Evolutionary conservation across 305 asterid species (phyloP).

Genomic region (Plantago coronopus): DNA sequence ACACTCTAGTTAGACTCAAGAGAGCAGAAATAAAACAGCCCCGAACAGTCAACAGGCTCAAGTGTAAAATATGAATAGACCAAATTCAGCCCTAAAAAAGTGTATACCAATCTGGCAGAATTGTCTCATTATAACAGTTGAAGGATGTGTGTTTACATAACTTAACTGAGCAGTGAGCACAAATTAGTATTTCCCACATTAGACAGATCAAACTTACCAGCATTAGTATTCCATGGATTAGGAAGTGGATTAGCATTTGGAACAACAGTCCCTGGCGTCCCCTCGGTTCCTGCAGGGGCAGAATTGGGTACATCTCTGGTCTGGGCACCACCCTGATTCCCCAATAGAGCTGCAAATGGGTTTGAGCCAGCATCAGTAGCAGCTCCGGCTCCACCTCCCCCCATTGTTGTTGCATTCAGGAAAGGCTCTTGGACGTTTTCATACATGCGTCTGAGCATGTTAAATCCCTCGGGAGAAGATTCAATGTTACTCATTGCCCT

Average conservation of each 20-base stretch:
- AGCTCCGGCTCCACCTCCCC: constrained; percentile 35
- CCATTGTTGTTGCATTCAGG: constrained; percentile 57
- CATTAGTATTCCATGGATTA: constrained; percentile 54
- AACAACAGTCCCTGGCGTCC: constrained; percentile 35
- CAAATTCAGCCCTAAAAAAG: no score
- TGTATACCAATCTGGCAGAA: no score
- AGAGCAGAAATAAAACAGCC: no score
- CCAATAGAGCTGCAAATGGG: constrained; percentile 68
- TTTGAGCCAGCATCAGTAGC: constrained; percentile 43
- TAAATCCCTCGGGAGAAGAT: constrained; percentile 82
- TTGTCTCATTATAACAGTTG: background rate
- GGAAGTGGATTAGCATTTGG: constrained; percentile 76
- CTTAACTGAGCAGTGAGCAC: background rate
- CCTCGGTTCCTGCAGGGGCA: constrained; percentile 47
- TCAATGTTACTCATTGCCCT: constrained; percentile 82
- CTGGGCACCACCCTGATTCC: constrained; percentile 47
- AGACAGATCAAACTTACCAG: constrained; percentile 35
- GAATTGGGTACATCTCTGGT: constrained; percentile 39
- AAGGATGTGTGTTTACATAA: background rate
- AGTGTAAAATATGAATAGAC: no score
- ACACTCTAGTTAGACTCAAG: no score
- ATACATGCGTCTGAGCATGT: constrained; percentile 83
- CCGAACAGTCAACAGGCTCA: no score
- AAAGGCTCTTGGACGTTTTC: constrained; percentile 80
- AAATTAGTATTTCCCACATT: constrained; percentile 4